Percentiles rank a stretch among this genome's conserved stretches.
Evolutionary conservation across 176 grass and related monocot species (phyloP).

Genomic region (Avena insularis): DNA sequence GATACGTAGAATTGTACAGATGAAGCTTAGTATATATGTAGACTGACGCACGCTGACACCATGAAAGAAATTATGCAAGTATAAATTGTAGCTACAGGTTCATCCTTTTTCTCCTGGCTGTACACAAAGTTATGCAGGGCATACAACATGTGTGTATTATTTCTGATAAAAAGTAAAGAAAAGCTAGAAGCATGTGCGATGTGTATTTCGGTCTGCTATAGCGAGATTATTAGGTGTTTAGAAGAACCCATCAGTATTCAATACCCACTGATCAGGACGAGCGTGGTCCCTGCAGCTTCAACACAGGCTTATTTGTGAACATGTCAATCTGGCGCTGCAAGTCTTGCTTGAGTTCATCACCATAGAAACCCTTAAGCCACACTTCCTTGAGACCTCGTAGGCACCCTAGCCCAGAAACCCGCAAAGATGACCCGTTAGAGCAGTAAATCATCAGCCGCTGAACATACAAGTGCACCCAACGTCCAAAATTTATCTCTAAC

Average conservation of each 20-base stretch:
- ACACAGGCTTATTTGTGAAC: background rate
- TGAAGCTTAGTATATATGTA: background rate
- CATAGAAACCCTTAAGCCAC: background rate
- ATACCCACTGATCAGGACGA: background rate
- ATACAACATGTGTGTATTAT: background rate
- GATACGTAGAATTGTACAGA: background rate
- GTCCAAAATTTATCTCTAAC: background rate
- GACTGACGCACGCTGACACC: too few species aligned
- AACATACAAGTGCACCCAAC: accelerated
- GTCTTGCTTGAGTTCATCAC: background rate
- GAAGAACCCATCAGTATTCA: background rate
- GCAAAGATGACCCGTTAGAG: background rate
- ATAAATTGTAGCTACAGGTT: background rate
- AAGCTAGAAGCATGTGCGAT: background rate
- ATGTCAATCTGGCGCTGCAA: background rate
- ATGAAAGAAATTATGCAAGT: background rate
- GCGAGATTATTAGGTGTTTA: background rate
- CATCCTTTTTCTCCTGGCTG: background rate
- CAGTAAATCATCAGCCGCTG: background rate
- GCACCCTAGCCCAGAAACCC: background rate
- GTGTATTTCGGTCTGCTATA: background rate
- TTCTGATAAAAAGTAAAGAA: background rate
- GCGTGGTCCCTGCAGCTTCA: background rate
- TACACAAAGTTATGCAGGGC: background rate
- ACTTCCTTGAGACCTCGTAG: background rate